Evolutionary conservation across 2,329 filamentous ascomycete genomes (phyloP).

Genomic region (Thelonectria rubi): DNA sequence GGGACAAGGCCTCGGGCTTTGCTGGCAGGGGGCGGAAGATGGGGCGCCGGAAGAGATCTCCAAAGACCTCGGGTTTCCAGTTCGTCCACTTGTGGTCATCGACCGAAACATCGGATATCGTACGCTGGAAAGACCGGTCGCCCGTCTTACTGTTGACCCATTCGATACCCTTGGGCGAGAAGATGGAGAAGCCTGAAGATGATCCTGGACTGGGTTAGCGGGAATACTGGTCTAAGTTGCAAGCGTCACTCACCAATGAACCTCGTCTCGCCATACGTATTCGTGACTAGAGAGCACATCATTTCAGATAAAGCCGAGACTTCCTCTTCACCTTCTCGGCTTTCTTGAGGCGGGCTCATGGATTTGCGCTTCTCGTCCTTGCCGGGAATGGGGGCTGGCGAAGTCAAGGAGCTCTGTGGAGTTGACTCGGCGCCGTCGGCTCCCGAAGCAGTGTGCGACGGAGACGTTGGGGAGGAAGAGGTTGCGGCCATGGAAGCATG

Average conservation of each 20-base stretch:
- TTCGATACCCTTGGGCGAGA: constrained; percentile 96
- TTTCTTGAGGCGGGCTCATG: constrained; percentile 36
- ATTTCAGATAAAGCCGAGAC: constrained; percentile 93
- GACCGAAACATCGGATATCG: constrained; percentile 90
- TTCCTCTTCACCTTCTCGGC: constrained; percentile 60
- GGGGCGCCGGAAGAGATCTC: constrained; percentile 86
- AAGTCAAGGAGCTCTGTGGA: constrained; percentile 64
- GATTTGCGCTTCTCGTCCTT: constrained; percentile 48
- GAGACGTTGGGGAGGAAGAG: constrained; percentile 60
- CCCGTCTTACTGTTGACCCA: constrained; percentile 99
- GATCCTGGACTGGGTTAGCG: constrained; percentile 69
- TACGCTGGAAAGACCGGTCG: constrained; percentile 92
- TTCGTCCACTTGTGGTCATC: constrained; percentile 96
- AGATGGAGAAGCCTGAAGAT: constrained; percentile 97
- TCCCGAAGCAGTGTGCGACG: constrained; percentile 53
- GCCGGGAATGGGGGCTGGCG: constrained; percentile 56
- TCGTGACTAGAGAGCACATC: constrained; percentile 98
- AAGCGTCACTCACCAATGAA: constrained; percentile 77
- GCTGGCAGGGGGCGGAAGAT: constrained; percentile 85
- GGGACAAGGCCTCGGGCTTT: constrained; percentile 85
- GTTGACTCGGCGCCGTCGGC: constrained; percentile 55
- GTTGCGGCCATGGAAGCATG: constrained; percentile 57
- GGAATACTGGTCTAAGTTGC: neutral
- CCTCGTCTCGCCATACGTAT: constrained; percentile 91
- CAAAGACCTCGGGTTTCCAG: constrained; percentile 98